Conservation (phyloP, 2,329 filamentous ascomycete species). For the Pyrenochaeta sp. region DNA sequence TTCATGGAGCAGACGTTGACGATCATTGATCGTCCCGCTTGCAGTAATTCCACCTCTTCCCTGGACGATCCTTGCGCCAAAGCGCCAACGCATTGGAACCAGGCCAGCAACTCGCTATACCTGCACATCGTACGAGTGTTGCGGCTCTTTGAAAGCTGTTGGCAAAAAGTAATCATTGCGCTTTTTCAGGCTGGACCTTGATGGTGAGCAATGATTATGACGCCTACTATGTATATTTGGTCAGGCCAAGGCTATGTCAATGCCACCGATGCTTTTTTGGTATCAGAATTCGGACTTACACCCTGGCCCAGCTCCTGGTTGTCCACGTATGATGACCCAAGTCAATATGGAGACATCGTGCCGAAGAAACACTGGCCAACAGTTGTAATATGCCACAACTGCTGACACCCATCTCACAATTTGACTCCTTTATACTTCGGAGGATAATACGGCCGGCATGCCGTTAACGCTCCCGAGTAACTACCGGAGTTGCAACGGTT, state of each 20-base stretch:
- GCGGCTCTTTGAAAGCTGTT: not conserved
- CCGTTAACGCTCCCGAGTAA: not conserved
- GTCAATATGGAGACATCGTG: not conserved
- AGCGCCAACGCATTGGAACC: conserved; percentile 4
- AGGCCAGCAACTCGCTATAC: not conserved
- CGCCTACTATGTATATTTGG: not conserved
- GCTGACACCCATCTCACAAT: not conserved
- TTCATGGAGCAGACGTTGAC: conserved; percentile 13
- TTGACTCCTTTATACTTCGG: not conserved
- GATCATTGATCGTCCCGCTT: conserved; percentile 31
- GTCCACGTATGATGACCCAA: not conserved
- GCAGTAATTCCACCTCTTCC: conserved; percentile 15
- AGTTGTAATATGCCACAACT: not conserved
- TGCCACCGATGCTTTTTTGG: not conserved
- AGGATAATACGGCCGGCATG: not conserved
- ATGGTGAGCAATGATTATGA: not conserved
- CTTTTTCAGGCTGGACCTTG: not conserved
- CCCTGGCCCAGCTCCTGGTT: not conserved
- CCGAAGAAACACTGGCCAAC: not conserved
- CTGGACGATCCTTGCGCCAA: conserved; percentile 21
- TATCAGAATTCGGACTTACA: not conserved
- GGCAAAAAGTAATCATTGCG: not conserved
- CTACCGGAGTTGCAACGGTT: not conserved
- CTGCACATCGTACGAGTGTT: not conserved
- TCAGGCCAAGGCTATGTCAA: not conserved